A percentile compares a stretch with the other conserved stretches of the same genome.
phyloP scores from a whole-genome alignment of 352 stramenopile species.

The Pythium brachiatum region DNA sequence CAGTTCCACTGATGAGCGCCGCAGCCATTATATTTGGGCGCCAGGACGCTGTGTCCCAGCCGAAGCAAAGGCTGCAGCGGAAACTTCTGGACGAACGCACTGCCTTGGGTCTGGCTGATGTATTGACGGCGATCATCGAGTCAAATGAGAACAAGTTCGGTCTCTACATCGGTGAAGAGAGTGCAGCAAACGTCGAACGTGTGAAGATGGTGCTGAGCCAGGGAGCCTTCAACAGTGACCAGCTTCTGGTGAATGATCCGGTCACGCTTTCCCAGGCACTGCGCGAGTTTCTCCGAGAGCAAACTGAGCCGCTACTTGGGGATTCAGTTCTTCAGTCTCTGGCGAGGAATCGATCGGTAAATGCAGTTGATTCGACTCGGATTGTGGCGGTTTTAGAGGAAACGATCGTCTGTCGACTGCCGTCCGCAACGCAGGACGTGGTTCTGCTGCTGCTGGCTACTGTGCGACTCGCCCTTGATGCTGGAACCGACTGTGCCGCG shows the following conservation, averaged over 20 bases:
- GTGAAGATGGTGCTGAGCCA: not conserved
- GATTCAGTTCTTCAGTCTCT: not conserved
- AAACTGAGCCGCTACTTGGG: not conserved
- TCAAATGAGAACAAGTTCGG: slow-evolving; percentile 7
- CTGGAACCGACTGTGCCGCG: not conserved
- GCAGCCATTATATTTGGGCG: not conserved
- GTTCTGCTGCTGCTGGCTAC: slow-evolving; percentile 9
- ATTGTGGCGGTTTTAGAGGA: not conserved
- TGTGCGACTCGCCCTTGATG: slow-evolving; percentile 18
- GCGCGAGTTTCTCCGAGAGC: not conserved
- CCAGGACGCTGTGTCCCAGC: too few relatives aligned
- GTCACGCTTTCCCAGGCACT: not conserved
- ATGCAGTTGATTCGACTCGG: not conserved
- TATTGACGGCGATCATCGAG: slow-evolving; percentile 16
- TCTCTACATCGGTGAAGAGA: not conserved
- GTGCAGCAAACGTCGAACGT: not conserved
- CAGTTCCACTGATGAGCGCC: not conserved
- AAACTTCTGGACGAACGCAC: not conserved
- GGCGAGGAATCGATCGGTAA: not conserved
- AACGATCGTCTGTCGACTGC: not conserved
- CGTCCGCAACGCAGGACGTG: slow-evolving; percentile 1
- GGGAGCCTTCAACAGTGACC: not conserved
- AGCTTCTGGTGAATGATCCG: not conserved
- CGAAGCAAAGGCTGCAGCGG: not conserved
- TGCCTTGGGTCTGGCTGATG: not conserved